Evolutionary conservation across 129 eudicot species (phyloP), one percentile per base, ranked within the genome.

Genomic region (Flaveria robusta): DNA sequence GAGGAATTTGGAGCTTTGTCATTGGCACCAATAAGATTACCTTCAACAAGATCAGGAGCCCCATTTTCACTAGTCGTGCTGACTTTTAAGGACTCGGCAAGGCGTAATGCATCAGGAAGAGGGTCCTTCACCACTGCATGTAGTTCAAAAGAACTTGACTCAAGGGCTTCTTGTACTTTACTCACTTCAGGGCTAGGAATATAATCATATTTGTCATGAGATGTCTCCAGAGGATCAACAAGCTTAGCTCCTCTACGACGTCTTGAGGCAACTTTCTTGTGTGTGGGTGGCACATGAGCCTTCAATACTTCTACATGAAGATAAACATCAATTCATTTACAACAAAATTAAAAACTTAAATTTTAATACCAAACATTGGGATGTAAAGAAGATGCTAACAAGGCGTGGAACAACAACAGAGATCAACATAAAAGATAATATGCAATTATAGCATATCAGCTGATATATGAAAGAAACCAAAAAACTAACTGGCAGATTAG

Each of bases 41-140:
- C 79, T 74, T 68, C 83, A 49, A 15, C 78, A 63, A 75, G 75
- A 16, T 79, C 82, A 51, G 62, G 78, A 72, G 12, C 50, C n/a
- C 9, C 72, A 18, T 74, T 80, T 41, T 72, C 77, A 66, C 77
- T 52, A 15, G 13, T 77, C 66, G 42, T 67, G 66, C 26, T 62
- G 62, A 80, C 55, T 34, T 52, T 56, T 24, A 87, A 62, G 55
- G 86, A 76, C 29, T 90, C 80, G 3, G 98, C 96, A 39, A 67
- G 26, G 55, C 37, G 81, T 80, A 85, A 62, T 56, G 97, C 97
- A 66, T 87, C 96, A 7, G 86, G 87, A 81, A 91, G 92, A 26
- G 98, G 97, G 77, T 89, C 97, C 45, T 79, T 84, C 62, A 91
- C 96, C 72, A 77, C 83, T 60, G 86, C 90, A 56, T 56, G 84